Evolutionary conservation across 495 filamentous ascomycete genomes (phyloP).

Genomic region (Cladorrhinum samala): DNA sequence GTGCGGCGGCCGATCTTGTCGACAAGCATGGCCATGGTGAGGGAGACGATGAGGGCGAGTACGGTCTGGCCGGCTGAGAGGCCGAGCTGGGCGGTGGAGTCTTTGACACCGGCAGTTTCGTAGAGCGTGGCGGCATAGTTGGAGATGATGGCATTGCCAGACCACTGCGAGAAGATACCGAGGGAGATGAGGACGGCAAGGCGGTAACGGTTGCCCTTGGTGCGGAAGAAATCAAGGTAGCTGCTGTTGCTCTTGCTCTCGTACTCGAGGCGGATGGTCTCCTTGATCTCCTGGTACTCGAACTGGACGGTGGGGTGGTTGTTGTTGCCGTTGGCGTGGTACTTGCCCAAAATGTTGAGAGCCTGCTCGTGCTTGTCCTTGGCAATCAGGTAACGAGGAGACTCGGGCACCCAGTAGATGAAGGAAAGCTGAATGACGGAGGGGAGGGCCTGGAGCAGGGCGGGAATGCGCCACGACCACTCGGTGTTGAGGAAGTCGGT

Average conservation of each 20-base stretch:
- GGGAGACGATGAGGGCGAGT: slow-evolving; percentile 48
- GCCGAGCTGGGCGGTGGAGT: slow-evolving; percentile 44
- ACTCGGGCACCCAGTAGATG: slow-evolving; percentile 53
- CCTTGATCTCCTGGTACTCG: slow-evolving; percentile 55
- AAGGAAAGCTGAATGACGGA: slow-evolving; percentile 47
- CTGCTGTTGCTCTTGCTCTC: slow-evolving; percentile 38
- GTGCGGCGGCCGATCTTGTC: slow-evolving; percentile 55
- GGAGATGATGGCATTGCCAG: slow-evolving; percentile 60
- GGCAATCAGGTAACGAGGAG: slow-evolving; percentile 57
- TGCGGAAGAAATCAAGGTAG: slow-evolving; percentile 56
- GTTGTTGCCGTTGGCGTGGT: slow-evolving; percentile 52
- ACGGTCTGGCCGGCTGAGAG: slow-evolving; percentile 47
- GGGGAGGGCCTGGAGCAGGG: slow-evolving; percentile 49
- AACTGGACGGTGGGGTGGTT: slow-evolving; percentile 53
- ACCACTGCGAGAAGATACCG: slow-evolving; percentile 63
- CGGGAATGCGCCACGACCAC: slow-evolving; percentile 51
- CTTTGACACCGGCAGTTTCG: slow-evolving; percentile 48
- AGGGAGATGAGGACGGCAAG: slow-evolving; percentile 51
- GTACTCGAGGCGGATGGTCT: slow-evolving; percentile 49
- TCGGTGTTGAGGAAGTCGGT: slow-evolving; percentile 44
- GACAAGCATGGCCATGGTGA: slow-evolving; percentile 51
- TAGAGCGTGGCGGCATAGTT: slow-evolving; percentile 59
- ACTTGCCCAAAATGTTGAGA: slow-evolving; percentile 48
- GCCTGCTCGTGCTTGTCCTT: slow-evolving; percentile 61
- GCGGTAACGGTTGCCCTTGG: slow-evolving; percentile 63